These are phyloP conservation scores for Silene vulgaris DNA, from an alignment of 179 eudicot species.

Conservation along the genomic window DNA sequence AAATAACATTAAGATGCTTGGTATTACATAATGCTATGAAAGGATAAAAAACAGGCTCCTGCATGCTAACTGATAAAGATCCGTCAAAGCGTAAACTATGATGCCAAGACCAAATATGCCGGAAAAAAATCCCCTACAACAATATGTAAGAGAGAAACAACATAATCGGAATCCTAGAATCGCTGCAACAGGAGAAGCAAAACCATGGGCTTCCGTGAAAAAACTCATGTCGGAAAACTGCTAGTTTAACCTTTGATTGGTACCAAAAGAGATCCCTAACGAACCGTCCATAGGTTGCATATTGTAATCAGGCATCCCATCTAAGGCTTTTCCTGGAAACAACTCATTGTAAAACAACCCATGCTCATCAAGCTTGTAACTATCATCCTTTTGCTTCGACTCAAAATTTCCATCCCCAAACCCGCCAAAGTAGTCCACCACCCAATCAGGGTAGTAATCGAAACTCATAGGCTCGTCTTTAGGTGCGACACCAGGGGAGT, in stretches of 20 bases:
- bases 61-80: not conserved
- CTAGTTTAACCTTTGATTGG: not conserved
- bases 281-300: constrained; percentile 18
- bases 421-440: constrained; percentile 24
- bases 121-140: not conserved
- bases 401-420: constrained; percentile 20
- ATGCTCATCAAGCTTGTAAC: constrained; percentile 18
- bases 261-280: constrained; percentile 16
- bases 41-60: not conserved
- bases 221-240: not conserved
- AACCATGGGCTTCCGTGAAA: not conserved
- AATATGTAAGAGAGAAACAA: not conserved
- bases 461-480: constrained; percentile 20
- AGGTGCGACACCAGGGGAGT: too few species aligned
- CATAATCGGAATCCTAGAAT: not conserved
- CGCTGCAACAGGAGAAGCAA: not conserved
- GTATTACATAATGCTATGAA: not conserved
- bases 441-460: constrained; percentile 32
- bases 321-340: constrained; percentile 16
- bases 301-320: constrained; percentile 12
- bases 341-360: constrained; percentile 25
- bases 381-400: constrained; percentile 22
- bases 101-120: not conserved
- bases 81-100: not conserved
- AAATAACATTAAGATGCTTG: not conserved